A percentile compares a stretch with the other conserved stretches of the same genome.
Evolutionary conservation across 805 yeast species (phyloP).

Genomic region (Ogataea allantospora): DNA sequence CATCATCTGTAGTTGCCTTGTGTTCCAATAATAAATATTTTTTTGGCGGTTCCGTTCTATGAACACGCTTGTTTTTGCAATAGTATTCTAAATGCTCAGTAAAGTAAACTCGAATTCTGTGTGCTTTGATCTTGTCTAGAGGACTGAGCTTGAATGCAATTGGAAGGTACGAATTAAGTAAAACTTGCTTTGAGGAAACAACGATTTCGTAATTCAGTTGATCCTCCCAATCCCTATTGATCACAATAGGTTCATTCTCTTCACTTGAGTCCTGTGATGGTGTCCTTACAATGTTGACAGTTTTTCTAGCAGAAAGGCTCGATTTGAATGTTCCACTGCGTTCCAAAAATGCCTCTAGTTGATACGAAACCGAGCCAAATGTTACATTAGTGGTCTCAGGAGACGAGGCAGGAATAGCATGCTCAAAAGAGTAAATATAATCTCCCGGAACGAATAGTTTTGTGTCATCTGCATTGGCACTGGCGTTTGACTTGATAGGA

Average conservation of each 20-base stretch:
- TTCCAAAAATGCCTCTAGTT: slow-evolving; percentile 65
- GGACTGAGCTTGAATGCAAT: slow-evolving; percentile 83
- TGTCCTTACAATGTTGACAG: slow-evolving; percentile 68
- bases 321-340: slow-evolving; percentile 86
- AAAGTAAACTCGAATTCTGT: slow-evolving; percentile 78
- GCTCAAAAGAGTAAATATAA: slow-evolving; percentile 88
- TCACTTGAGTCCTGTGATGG: slow-evolving; percentile 79
- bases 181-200: slow-evolving; percentile 84
- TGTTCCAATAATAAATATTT: slow-evolving; percentile 81
- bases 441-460: slow-evolving; percentile 78
- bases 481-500: slow-evolving; percentile 25
- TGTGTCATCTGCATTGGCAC: slow-evolving; percentile 23
- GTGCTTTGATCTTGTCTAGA: slow-evolving; percentile 80
- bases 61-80: slow-evolving; percentile 82
- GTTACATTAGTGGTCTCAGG: slow-evolving; percentile 81
- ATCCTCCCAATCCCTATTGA: slow-evolving; percentile 91
- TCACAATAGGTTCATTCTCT: slow-evolving; percentile 90
- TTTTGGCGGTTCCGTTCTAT: slow-evolving; percentile 85
- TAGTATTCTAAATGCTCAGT: slow-evolving; percentile 91
- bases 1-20: slow-evolving; percentile 53
- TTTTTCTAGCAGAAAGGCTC: slow-evolving; percentile 60
- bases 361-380: slow-evolving; percentile 77
- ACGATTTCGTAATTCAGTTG: slow-evolving; percentile 86
- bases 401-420: slow-evolving; percentile 73
- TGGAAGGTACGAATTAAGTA: slow-evolving; percentile 81